These are phyloP conservation scores for Emmonsia crescens DNA, from an alignment of 2,329 filamentous ascomycete species.

Conservation along the genomic window DNA sequence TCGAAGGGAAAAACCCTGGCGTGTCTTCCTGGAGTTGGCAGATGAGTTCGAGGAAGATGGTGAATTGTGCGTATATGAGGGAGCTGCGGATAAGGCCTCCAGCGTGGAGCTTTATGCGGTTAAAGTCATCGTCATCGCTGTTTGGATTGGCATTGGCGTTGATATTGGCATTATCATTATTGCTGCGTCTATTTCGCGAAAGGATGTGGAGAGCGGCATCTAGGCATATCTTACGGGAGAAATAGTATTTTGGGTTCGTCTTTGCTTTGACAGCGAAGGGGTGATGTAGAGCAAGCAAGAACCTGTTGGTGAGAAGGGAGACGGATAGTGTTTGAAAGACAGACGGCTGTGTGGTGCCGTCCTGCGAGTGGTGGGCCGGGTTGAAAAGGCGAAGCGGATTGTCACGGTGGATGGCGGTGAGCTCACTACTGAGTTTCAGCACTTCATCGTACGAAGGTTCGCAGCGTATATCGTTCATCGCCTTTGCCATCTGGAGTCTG, in stretches of 20 bases:
- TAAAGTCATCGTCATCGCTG: slow-evolving; percentile 3
- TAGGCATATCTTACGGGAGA: slow-evolving; percentile 8
- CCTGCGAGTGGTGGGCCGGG: background rate
- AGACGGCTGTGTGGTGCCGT: background rate
- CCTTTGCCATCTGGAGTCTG: slow-evolving; percentile 35
- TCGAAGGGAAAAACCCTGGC: slow-evolving; percentile 1
- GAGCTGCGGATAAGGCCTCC: slow-evolving; percentile 7
- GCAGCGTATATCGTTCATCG: slow-evolving; percentile 38
- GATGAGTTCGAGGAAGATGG: slow-evolving; percentile 8
- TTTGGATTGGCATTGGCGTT: background rate
- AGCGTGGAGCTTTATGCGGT: slow-evolving; percentile 4
- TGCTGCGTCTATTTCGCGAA: background rate
- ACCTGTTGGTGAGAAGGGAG: slow-evolving; percentile 10
- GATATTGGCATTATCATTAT: background rate
- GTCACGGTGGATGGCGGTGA: slow-evolving; percentile 20
- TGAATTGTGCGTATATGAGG: slow-evolving; percentile 5
- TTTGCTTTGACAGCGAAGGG: slow-evolving; percentile 9
- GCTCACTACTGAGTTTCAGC: slow-evolving; percentile 36
- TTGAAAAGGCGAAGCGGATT: background rate
- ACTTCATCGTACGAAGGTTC: slow-evolving; percentile 39
- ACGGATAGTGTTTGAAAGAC: slow-evolving; percentile 7
- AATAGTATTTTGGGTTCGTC: slow-evolving; percentile 7
- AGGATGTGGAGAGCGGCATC: slow-evolving; percentile 6
- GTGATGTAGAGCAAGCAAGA: slow-evolving; percentile 9
- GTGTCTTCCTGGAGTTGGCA: slow-evolving; percentile 9